These are phyloP conservation scores for Hansenula lynferdii DNA, from an alignment of 1,139 yeast species.

Conservation along the genomic window DNA sequence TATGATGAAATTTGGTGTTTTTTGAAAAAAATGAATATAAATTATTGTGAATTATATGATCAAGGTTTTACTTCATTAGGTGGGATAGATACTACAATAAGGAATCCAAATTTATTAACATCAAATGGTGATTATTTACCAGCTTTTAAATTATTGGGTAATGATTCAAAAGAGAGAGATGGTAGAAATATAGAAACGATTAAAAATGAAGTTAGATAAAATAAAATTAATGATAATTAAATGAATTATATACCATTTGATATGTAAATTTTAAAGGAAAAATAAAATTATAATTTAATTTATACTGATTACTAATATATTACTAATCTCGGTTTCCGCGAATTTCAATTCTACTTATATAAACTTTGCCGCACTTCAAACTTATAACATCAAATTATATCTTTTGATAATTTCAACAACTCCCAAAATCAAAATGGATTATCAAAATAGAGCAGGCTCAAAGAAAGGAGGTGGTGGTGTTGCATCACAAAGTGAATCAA, in stretches of 20 bases:
- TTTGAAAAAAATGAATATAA: slow-evolving; percentile 42
- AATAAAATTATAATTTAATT: neutral
- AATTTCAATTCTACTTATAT: too few relatives aligned
- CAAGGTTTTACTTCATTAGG: slow-evolving; percentile 81
- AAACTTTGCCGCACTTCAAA: too few relatives aligned
- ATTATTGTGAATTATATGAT: slow-evolving; percentile 70
- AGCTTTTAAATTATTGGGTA: slow-evolving; percentile 57
- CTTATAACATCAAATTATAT: too few relatives aligned
- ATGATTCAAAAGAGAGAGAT: slow-evolving; percentile 50
- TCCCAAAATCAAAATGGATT: slow-evolving; percentile 37
- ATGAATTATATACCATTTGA: neutral
- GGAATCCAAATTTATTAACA: slow-evolving; percentile 53
- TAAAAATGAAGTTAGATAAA: neutral
- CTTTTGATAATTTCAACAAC: neutral
- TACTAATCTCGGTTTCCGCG: too few relatives aligned
- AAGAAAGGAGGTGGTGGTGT: slow-evolving; percentile 67
- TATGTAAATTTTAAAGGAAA: neutral
- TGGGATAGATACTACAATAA: slow-evolving; percentile 59
- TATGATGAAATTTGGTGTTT: slow-evolving; percentile 75
- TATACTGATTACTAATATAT: neutral
- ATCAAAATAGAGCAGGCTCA: slow-evolving; percentile 53
- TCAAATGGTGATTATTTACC: slow-evolving; percentile 42
- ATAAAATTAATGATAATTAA: neutral
- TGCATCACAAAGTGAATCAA: slow-evolving; percentile 64
- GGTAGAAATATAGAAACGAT: slow-evolving; percentile 32